phyloP scores from a whole-genome alignment of 2,329 filamentous ascomycete genomes.

The Tolypocladium endophyticum region DNA sequence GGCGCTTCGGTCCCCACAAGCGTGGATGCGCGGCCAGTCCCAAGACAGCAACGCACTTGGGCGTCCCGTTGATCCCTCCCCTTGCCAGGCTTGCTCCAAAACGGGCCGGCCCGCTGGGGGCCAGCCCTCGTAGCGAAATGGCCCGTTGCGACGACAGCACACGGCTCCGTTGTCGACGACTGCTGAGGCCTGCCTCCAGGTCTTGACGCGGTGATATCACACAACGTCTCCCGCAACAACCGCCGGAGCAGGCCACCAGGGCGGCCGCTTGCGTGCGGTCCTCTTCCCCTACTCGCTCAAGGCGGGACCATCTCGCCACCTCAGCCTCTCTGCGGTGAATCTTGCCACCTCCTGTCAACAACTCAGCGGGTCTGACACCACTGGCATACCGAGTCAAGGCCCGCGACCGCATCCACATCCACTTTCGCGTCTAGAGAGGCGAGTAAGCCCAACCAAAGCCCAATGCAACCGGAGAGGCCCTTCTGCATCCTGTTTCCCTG shows the following conservation, averaged over 20 bases:
- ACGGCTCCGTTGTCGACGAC: neutral
- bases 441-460: neutral
- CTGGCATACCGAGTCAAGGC: neutral
- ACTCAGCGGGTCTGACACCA: neutral
- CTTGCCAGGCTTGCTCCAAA: neutral
- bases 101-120: conserved; percentile 1
- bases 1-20: neutral
- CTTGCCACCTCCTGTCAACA: neutral
- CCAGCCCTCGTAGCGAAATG: neutral
- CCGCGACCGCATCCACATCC: neutral
- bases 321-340: neutral
- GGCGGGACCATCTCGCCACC: neutral
- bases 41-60: neutral
- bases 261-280: neutral
- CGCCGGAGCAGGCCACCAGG: neutral
- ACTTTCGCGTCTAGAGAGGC: neutral
- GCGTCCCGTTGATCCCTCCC: neutral
- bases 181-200: neutral
- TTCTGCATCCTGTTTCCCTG: neutral
- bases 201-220: neutral
- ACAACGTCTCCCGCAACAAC: neutral
- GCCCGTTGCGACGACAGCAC: neutral
- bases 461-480: neutral
- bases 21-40: neutral
- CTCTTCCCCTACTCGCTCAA: neutral